Evolutionary conservation across 192 early-diverging fungal genomes (phyloP).

Genomic region (Coemansia sp.): DNA sequence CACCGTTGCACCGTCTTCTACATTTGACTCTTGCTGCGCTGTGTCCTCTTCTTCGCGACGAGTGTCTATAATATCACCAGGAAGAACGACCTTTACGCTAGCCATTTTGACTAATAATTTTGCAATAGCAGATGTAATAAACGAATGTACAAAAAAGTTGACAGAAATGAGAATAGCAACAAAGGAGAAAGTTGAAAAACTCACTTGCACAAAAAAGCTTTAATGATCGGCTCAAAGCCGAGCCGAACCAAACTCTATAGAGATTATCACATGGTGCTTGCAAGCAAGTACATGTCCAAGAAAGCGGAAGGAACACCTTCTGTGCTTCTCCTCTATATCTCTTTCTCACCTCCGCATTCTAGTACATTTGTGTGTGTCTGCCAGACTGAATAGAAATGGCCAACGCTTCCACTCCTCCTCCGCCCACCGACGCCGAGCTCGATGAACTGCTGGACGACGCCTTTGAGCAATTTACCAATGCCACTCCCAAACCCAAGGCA

Average conservation of each 20-base stretch:
- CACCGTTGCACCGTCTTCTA: conserved; percentile 28
- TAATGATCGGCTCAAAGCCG: neutral
- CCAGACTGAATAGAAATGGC: conserved; percentile 28
- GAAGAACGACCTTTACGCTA: conserved; percentile 34
- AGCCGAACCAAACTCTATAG: neutral
- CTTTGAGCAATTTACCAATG: conserved; percentile 69
- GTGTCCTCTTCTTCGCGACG: conserved; percentile 5
- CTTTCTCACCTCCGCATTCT: neutral
- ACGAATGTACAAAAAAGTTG: conserved; percentile 6
- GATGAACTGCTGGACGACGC: conserved; percentile 76
- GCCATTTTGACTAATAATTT: conserved; percentile 22
- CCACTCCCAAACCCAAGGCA: conserved; percentile 44
- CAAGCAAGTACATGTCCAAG: neutral
- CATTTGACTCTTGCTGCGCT: conserved; percentile 8
- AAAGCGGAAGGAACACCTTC: neutral
- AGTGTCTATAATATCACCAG: conserved; percentile 47
- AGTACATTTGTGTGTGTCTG: conserved; percentile 5
- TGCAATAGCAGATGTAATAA: neutral
- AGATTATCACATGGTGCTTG: neutral
- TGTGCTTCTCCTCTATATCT: neutral
- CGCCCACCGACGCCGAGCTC: conserved; percentile 63
- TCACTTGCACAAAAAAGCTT: neutral
- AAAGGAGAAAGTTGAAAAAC: neutral
- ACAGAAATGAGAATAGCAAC: neutral
- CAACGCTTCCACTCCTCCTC: conserved; percentile 13